Evolutionary conservation across 805 yeast species (phyloP).

Genomic region (Candida khao-thaluensis): DNA sequence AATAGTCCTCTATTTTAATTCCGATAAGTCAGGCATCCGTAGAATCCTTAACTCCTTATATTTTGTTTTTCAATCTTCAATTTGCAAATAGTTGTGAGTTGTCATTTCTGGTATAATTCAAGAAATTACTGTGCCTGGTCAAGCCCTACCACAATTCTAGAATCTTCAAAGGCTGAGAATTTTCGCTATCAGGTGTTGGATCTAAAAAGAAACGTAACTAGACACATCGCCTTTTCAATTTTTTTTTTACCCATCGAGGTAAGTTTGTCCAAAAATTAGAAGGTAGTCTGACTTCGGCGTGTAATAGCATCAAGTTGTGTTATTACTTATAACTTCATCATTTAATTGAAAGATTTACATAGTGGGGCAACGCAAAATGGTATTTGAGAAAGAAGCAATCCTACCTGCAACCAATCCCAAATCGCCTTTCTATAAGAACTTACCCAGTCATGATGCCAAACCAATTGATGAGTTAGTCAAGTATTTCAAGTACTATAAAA

Average conservation of each 20-base stretch:
- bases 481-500: conserved; percentile 43
- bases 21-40: neutral
- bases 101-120: too few relatives aligned
- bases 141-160: too few relatives aligned
- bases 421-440: conserved; percentile 39
- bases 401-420: conserved; percentile 33
- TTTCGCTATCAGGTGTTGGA: neutral
- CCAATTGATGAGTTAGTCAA: conserved; percentile 39
- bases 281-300: neutral
- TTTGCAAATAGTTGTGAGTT: too few relatives aligned
- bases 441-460: conserved; percentile 37
- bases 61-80: too few relatives aligned
- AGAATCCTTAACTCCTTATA: neutral
- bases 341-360: neutral
- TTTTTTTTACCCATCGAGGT: neutral
- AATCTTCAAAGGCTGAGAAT: neutral
- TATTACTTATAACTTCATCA: too few relatives aligned
- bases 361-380: conserved; percentile 3
- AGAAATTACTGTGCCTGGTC: too few relatives aligned
- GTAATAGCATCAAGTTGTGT: too few relatives aligned
- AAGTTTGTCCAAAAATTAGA: neutral
- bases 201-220: neutral
- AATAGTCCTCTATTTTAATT: neutral
- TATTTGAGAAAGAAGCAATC: conserved; percentile 20
- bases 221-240: neutral